Conservation (phyloP, 805 yeast species). For the Candida oleophila region DNA sequence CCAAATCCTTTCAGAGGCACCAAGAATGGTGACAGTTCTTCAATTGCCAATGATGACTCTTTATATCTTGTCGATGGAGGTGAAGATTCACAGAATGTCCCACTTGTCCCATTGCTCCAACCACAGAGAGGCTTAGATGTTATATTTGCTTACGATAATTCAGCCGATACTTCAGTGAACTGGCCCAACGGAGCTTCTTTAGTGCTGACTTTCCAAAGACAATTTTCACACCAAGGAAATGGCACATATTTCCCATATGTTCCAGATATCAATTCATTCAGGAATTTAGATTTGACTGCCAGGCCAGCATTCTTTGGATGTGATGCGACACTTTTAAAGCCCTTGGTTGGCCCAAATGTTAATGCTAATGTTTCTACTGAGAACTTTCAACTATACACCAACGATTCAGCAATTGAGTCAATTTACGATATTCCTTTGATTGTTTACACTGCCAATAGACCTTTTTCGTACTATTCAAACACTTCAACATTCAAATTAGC, state of each 20-base stretch:
- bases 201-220: constrained; percentile 33
- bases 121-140: constrained; percentile 35
- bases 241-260: constrained; percentile 76
- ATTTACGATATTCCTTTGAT: constrained; percentile 59
- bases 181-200: constrained; percentile 47
- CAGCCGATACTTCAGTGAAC: constrained; percentile 34
- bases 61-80: constrained; percentile 43
- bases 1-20: constrained; percentile 42
- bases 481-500: constrained; percentile 69
- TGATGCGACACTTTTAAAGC: constrained; percentile 59
- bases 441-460: constrained; percentile 71
- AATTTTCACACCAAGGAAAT: constrained; percentile 44
- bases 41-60: constrained; percentile 23
- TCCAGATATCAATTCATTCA: constrained; percentile 64
- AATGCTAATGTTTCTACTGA: constrained; percentile 19
- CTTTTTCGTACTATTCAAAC: constrained; percentile 64
- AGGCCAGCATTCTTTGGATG: constrained; percentile 85
- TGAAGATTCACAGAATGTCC: constrained; percentile 42
- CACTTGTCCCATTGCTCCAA: constrained; percentile 41
- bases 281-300: constrained; percentile 58
- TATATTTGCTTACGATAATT: constrained; percentile 42
- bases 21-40: constrained; percentile 16
- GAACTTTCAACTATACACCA: constrained; percentile 6
- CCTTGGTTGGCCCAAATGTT: constrained; percentile 27
- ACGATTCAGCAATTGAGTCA: constrained; percentile 11